Evolutionary conservation across 2,329 filamentous ascomycete genomes (phyloP), one percentile per base, ranked within the genome.

Genomic region (Colletotrichum australisinense): DNA sequence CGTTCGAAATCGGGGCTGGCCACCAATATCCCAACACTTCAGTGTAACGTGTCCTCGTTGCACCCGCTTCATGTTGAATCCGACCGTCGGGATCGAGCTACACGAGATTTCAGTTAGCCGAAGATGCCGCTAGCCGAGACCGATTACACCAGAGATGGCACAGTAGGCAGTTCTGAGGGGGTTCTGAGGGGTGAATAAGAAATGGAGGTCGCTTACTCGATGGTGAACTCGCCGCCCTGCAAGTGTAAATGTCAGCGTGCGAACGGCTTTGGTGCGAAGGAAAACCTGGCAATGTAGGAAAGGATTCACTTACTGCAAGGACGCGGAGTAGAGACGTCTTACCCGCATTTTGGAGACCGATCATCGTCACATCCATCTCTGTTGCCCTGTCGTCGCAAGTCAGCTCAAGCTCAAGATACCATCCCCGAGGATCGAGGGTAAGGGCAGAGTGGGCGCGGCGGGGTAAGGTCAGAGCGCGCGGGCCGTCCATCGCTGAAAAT

Each of bases 311-410:
- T 92, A 99, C 97, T 87, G 96, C 95, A 79, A 99, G 89, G 79
- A 98, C 96, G 79, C 95, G 91, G 83, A 99, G 88, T 80, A 99
- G 85, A 75, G 96, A 98, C 52, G 97, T 98, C 87, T 99, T 99
- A 80, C 97, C 97, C 73, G 97, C 97, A 86, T 98, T 98, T 83
- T 99, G 97, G 81, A 99, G 87, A 28, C 97, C 97, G 83, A 99
- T 96, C 93, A 99, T 97, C 78, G 97, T 98, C 82, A 99, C 96
- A 86, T 99, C 97, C 95, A 99, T 98, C 88, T 99, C 97, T 77
- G 95, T 97, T 78, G 96, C 95, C 97, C 96, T 98, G 68, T 59
- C 57, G n/a, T 42, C 75, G 69, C 75, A 76, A 76, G 72, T 77
- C 72, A 77, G 76, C 71, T 66, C 46, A 60, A 68, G 72, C 56